Base-by-base conservation (phyloP, 2,329 filamentous ascomycete species). In the Ophiostoma tasmaniense region DNA sequence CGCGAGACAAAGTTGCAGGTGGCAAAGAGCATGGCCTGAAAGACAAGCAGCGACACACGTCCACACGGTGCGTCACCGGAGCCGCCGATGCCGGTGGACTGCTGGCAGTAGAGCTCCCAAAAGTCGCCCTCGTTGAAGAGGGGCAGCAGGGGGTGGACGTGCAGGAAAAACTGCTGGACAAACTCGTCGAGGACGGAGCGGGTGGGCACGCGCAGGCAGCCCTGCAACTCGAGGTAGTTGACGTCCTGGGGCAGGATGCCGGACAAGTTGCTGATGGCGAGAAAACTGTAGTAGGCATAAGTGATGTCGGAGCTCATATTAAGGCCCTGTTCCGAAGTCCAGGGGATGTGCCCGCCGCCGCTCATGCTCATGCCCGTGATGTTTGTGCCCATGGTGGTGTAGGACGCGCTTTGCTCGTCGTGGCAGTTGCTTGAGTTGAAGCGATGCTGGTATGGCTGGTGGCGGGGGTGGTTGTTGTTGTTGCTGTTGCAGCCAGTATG, bases 41-140 rank as follows among this genome's bases (percentile, higher is more conserved):
- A 78, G 1, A 83, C 76, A 2, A 85, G 78, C 50, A 85, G 76
- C 20, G 83, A 79, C 45, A 73, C 42, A 22, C 70, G 70, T 11
- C 69, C 67, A 79, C 73, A 61, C 73, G 76, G 13, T 76, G 20
- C 20, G 20, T 62, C 59, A 75, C 14, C 72, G 72, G 59, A 62
- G 28, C 59, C 2, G 74, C 66, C 4, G 75, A 66, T 20, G 69
- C 67, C 50, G 17, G 69, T 6, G 64, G 66, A 50, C 68, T 71
- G 13, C 66, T 71, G 74, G 71, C 71, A 71, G 70, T 80, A 81
- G 67, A 81, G 74, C 68, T 82, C 79, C 82, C 82, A 84, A 68
- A 83, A 82, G 55, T 81, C 77, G 0, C 80, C 80, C 73, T 85
- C 80, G 66, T 81, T 78, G 35, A 82, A 71, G 28, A 82, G 73